Evolutionary conservation across 441 rosid genomes (phyloP), one percentile per base, ranked within the genome.

Genomic region (Breynia disticha): DNA sequence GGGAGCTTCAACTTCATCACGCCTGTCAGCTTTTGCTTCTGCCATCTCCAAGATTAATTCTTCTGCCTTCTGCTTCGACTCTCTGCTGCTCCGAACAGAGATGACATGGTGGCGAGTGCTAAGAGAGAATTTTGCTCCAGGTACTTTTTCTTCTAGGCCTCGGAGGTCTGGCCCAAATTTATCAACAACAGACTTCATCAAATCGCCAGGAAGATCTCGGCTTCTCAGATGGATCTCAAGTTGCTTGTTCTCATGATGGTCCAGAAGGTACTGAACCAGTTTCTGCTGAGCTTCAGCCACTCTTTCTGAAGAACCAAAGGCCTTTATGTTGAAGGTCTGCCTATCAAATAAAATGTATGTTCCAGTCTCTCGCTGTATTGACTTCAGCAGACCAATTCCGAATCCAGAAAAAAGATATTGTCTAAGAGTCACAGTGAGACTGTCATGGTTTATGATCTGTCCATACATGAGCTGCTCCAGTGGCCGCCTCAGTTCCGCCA

Each of bases 391-490:
- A 60, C 43, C 43, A 52, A 67, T 18, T 54, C 86, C 83, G 44
- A 79, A 81, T 59, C 75, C 69, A 21, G 83, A 71, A 52, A 69
- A 76, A 55, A 83, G 78, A 72, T 76, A 77, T 66, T 76, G 86
- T 61, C 79, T 19, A 52, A 75, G 59, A 32, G 65, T 48, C n/a
- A 71, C 78, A 50, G 71, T 74, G 58, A 86, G 83, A 59, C 66
- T 57, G 56, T 74, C 69, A 70, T 77, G 78, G 41, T 71, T 68
- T 41, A 86, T 52, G 16, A 58, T 72, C 72, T 66, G 71, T 21
- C 95, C 90, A 73, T 66, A 73, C 72, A 78, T 67, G 47, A 86
- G 83, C 64, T 76, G 83, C 72, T 83, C 90, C 19, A 86, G 72
- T 11, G 76, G 78, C 60, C 72, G 73, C 62, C 90, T 75, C 72